Percentiles rank a stretch among this genome's conserved stretches.
Evolutionary conservation across 768 basidiomycete species (phyloP).

Genomic region (Hygrocybe punicea): DNA sequence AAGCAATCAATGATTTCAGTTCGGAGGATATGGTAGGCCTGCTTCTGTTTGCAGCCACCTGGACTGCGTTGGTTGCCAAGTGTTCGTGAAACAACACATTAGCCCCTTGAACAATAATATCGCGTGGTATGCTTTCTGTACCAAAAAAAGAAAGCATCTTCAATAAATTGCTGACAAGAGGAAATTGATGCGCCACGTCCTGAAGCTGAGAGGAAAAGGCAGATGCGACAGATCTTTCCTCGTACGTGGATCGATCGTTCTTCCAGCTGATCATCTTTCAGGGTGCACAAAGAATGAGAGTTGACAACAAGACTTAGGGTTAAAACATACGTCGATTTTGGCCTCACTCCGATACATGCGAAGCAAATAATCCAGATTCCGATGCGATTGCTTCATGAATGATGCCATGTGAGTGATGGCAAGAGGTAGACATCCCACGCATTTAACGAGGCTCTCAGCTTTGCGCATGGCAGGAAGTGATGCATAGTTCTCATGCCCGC

Average conservation of each 20-base stretch:
- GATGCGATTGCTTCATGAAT: background rate
- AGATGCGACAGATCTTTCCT: background rate
- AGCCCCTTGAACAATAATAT: background rate
- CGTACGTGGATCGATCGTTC: background rate
- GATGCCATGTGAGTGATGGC: background rate
- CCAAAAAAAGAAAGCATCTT: background rate
- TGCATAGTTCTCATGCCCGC: background rate
- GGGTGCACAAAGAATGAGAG: background rate
- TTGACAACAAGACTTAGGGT: background rate
- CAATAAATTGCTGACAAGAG: background rate
- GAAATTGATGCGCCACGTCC: background rate
- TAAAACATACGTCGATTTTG: background rate
- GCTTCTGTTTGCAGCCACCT: no score
- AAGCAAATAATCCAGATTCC: background rate
- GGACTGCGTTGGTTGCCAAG: no score
- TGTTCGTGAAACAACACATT: background rate
- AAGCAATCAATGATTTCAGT: background rate
- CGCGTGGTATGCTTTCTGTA: background rate
- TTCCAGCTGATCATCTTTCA: background rate
- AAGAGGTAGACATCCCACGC: background rate
- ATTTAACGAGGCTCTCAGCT: background rate
- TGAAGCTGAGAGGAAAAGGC: background rate
- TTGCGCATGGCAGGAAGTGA: no score
- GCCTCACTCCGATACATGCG: background rate
- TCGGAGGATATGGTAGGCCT: no score